A percentile compares a stretch with the other conserved stretches of the same genome.
These are phyloP conservation scores for Ajuga chamaepitys DNA, from an alignment of 257 asterid species.

Conservation along the genomic window DNA sequence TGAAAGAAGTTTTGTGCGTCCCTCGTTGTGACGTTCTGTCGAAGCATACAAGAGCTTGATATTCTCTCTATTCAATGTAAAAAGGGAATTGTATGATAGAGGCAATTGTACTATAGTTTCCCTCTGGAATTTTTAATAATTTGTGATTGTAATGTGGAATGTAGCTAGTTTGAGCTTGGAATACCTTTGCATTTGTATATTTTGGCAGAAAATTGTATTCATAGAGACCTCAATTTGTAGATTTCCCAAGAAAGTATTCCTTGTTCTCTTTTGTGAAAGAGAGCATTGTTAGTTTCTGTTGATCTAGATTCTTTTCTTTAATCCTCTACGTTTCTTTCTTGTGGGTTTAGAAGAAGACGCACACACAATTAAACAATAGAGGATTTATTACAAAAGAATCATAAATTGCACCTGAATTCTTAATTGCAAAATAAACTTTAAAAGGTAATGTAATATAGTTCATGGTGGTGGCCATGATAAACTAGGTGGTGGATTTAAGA, in stretches of 20 bases:
- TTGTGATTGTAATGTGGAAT: background rate
- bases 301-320: no score
- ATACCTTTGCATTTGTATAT: background rate
- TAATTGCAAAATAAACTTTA: no score
- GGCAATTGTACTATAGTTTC: slow-evolving; percentile 5
- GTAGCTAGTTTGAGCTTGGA: slow-evolving; percentile 7
- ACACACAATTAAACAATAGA: no score
- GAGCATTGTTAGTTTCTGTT: no score
- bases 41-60: background rate
- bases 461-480: no score
- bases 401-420: no score
- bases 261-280: no score
- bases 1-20: slow-evolving; percentile 9
- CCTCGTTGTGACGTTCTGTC: background rate
- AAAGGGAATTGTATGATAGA: slow-evolving; percentile 8
- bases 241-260: background rate
- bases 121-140: slow-evolving; percentile 18
- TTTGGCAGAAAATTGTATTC: background rate
- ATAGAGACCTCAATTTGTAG: background rate
- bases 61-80: background rate
- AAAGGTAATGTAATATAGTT: no score
- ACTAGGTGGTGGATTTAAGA: no score
- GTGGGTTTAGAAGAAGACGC: no score
- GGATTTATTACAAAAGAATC: no score
- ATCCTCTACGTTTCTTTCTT: no score